These are phyloP conservation scores for Pythium utonaiense DNA, from an alignment of 352 stramenopile genomes.

Conservation along the genomic window DNA sequence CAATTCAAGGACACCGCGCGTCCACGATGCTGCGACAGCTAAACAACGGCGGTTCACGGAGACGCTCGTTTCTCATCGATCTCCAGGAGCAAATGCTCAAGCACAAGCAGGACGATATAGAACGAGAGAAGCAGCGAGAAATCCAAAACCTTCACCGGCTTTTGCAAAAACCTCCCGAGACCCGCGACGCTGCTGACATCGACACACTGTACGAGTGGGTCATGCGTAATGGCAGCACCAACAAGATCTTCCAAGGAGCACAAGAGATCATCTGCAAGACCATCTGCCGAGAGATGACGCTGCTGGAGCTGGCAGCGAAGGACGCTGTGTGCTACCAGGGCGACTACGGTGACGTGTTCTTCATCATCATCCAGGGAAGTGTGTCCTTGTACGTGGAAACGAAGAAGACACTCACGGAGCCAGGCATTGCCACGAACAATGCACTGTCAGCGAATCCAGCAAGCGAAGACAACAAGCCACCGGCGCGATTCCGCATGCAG, in stretches of 20 bases:
- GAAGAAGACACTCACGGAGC: slow-evolving; percentile 35
- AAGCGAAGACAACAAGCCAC: neutral
- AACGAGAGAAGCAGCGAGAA: slow-evolving; percentile 43
- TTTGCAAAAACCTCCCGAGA: slow-evolving; percentile 40
- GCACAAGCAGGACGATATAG: slow-evolving; percentile 38
- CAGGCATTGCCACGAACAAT: slow-evolving; percentile 8
- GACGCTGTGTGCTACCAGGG: slow-evolving; percentile 79
- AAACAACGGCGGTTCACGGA: slow-evolving; percentile 4
- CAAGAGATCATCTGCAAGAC: slow-evolving; percentile 88
- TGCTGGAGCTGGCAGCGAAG: slow-evolving; percentile 55
- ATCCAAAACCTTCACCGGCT: slow-evolving; percentile 53
- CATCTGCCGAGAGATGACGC: slow-evolving; percentile 85
- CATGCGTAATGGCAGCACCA: slow-evolving; percentile 74
- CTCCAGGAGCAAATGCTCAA: slow-evolving; percentile 56
- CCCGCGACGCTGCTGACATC: slow-evolving; percentile 50
- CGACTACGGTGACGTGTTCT: slow-evolving; percentile 82
- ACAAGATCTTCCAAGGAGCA: slow-evolving; percentile 75
- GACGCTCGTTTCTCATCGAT: slow-evolving; percentile 42
- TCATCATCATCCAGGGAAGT: slow-evolving; percentile 67
- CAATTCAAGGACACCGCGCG: neutral
- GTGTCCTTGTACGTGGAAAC: slow-evolving; percentile 76
- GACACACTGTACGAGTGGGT: slow-evolving; percentile 80
- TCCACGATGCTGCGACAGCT: slow-evolving; percentile 15
- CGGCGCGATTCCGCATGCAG: slow-evolving; percentile 9
- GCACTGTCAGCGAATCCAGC: neutral